Evolutionary conservation across 768 basidiomycete genomes (phyloP).

Genomic region (Trametes gibbosa): DNA sequence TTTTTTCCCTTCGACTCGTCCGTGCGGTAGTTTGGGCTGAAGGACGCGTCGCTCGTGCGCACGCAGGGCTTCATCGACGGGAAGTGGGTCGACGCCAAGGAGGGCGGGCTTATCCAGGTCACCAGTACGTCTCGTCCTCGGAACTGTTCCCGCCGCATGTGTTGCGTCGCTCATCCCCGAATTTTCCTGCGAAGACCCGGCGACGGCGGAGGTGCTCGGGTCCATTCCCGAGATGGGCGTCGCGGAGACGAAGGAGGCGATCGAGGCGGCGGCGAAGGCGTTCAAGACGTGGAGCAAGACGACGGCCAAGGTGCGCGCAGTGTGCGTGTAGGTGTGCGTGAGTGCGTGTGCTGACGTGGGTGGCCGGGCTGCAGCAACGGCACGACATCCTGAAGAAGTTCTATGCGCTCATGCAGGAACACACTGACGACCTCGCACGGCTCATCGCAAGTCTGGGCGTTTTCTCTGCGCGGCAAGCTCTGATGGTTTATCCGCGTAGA

Average conservation of each 20-base stretch:
- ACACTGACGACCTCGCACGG: slow-evolving; percentile 82
- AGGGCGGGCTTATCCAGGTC: slow-evolving; percentile 69
- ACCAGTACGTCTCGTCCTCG: slow-evolving; percentile 52
- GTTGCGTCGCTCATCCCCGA: too few species aligned
- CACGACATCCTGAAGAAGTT: slow-evolving; percentile 84
- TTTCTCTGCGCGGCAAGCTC: not conserved
- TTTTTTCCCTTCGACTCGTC: not conserved
- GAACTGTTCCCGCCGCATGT: too few species aligned
- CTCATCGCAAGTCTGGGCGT: slow-evolving; percentile 62
- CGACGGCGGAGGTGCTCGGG: slow-evolving; percentile 79
- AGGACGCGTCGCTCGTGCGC: slow-evolving; percentile 72
- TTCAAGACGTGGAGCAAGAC: slow-evolving; percentile 87
- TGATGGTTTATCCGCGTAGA: slow-evolving; percentile 42
- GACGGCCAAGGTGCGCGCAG: slow-evolving; percentile 71
- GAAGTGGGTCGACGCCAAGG: slow-evolving; percentile 80
- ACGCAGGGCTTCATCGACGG: slow-evolving; percentile 80
- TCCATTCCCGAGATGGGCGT: slow-evolving; percentile 88
- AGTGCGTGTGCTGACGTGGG: not conserved
- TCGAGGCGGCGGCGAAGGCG: slow-evolving; percentile 74
- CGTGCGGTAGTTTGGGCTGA: slow-evolving; percentile 60
- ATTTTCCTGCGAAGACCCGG: slow-evolving; percentile 62
- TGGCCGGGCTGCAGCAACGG: slow-evolving; percentile 48
- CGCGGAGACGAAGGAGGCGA: slow-evolving; percentile 80
- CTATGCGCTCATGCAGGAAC: slow-evolving; percentile 72
- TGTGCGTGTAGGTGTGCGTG: slow-evolving; percentile 60